phyloP scores from a whole-genome alignment of 2,329 filamentous ascomycete genomes.

The Verticillium klebahnii region DNA sequence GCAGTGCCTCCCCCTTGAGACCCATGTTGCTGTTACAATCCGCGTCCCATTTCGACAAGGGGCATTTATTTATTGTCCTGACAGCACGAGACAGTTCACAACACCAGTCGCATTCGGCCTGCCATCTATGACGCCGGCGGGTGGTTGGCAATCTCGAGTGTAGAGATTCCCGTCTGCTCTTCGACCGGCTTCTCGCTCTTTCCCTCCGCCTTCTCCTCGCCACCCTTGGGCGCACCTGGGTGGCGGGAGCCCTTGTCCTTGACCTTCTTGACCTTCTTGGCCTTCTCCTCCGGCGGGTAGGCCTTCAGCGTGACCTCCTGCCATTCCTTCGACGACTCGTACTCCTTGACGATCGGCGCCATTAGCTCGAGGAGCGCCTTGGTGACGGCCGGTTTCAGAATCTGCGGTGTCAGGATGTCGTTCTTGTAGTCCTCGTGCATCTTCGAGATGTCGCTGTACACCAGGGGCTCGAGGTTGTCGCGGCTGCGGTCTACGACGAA shows the following conservation, averaged over 20 bases:
- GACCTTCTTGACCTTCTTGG: slow-evolving; percentile 71
- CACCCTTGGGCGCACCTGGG: slow-evolving; percentile 36
- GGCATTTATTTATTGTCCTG: neutral
- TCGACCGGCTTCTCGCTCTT: slow-evolving; percentile 1
- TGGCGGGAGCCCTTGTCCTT: slow-evolving; percentile 71
- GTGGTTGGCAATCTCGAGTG: slow-evolving; percentile 1
- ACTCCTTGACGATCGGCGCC: slow-evolving; percentile 72
- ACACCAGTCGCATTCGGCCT: no score
- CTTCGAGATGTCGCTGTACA: slow-evolving; percentile 72
- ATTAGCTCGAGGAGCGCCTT: slow-evolving; percentile 69
- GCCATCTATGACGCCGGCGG: neutral
- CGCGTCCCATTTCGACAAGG: neutral
- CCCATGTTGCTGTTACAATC: no score
- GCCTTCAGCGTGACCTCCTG: slow-evolving; percentile 68
- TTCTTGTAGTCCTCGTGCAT: slow-evolving; percentile 76
- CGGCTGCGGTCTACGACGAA: slow-evolving; percentile 65
- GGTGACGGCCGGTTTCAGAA: slow-evolving; percentile 79
- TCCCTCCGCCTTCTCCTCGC: neutral
- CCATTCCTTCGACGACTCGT: slow-evolving; percentile 69
- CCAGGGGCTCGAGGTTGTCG: slow-evolving; percentile 65
- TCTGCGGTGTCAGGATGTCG: slow-evolving; percentile 80
- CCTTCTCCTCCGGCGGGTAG: slow-evolving; percentile 68
- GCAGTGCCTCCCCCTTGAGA: neutral
- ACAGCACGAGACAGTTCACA: neutral
- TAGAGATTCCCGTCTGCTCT: neutral